Conservation (phyloP, 2,329 filamentous ascomycete species). For the Trichoderma cornu-damae region DNA sequence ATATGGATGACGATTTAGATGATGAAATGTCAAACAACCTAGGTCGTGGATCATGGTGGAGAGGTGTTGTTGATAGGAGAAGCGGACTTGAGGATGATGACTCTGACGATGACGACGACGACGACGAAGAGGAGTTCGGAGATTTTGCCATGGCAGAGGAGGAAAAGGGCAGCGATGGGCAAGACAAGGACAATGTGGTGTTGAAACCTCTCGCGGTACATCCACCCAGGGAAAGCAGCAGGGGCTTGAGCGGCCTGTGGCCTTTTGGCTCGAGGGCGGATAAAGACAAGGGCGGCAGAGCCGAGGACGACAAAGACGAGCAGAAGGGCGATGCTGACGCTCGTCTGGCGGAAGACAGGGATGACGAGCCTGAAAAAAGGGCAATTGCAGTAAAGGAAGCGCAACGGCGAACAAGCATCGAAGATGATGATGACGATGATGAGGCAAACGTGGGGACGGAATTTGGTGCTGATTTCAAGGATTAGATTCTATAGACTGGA, state of each 20-base stretch:
- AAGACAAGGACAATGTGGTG: constrained; percentile 40
- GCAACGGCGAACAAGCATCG: constrained; percentile 51
- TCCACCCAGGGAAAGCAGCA: constrained; percentile 39
- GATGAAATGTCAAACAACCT: constrained; percentile 37
- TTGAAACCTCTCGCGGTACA: constrained; percentile 53
- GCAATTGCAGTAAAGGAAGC: constrained; percentile 52
- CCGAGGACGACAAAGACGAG: constrained; percentile 27
- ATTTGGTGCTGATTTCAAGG: constrained; percentile 26
- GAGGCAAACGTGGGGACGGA: constrained; percentile 42
- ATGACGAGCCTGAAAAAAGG: constrained; percentile 34
- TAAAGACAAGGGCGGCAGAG: constrained; percentile 29
- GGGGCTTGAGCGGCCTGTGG: constrained; percentile 51
- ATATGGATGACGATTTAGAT: constrained; percentile 50
- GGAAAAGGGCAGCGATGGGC: constrained; percentile 30
- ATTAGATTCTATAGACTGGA: constrained; percentile 12
- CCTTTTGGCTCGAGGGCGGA: constrained; percentile 46
- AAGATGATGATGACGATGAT: constrained; percentile 55
- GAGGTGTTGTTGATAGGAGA: constrained; percentile 35
- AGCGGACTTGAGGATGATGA: constrained; percentile 43
- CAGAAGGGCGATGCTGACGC: not conserved
- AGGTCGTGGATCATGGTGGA: constrained; percentile 46
- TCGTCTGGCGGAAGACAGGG: constrained; percentile 23
- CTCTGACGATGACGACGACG: constrained; percentile 47
- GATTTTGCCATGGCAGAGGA: constrained; percentile 63
- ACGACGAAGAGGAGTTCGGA: constrained; percentile 54